phyloP scores from a whole-genome alignment of 1,284 basidiomycete species.

The Melampsora americana region DNA sequence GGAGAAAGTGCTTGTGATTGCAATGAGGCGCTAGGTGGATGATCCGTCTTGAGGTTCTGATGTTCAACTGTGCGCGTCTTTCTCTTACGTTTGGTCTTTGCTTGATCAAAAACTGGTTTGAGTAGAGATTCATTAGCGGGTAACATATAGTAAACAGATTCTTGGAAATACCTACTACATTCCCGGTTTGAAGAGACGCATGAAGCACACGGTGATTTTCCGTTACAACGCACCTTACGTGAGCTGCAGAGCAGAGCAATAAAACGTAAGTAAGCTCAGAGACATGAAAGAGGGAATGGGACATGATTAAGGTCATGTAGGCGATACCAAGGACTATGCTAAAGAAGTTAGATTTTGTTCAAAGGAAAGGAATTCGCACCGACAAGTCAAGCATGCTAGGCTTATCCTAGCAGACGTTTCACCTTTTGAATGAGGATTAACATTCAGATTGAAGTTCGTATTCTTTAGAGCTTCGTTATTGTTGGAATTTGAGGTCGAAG shows the following conservation, averaged over 20 bases:
- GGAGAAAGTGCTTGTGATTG: not conserved
- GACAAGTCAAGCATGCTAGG: conserved; percentile 32
- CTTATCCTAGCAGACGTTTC: conserved; percentile 19
- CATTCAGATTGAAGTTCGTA: not conserved
- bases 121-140: too few relatives aligned
- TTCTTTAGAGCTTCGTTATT: too few relatives aligned
- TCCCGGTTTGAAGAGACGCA: conserved; percentile 28
- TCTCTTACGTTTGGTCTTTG: conserved; percentile 24
- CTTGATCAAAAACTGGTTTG: conserved; percentile 20
- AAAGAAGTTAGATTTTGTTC: not conserved
- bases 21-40: too few relatives aligned
- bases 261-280: not conserved
- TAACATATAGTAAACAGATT: not conserved
- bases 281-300: not conserved
- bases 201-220: conserved; percentile 28
- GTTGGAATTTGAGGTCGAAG: conserved; percentile 17
- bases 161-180: not conserved
- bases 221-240: conserved; percentile 30
- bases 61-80: conserved; percentile 4
- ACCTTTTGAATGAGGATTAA: conserved; percentile 2
- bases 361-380: not conserved
- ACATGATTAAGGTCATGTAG: conserved; percentile 5
- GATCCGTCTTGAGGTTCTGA: conserved; percentile 1
- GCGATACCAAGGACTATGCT: not conserved
- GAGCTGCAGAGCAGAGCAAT: conserved; percentile 12